Conservation (phyloP, 306 rosid genomes). For the Cicer arietinum region DNA sequence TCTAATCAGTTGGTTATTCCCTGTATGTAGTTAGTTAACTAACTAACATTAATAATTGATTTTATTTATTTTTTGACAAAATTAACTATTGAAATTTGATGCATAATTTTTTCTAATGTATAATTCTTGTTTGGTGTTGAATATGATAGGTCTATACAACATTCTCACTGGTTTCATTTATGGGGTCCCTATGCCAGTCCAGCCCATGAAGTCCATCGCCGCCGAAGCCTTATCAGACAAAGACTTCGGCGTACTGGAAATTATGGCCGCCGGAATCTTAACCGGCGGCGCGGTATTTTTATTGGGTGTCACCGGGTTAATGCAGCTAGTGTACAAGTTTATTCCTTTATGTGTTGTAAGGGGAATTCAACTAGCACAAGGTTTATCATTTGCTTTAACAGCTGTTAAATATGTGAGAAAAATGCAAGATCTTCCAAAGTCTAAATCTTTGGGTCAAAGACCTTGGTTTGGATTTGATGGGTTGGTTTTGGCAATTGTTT, state of each 20-base stretch:
- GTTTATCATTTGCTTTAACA: slow-evolving; percentile 69
- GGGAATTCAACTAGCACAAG: slow-evolving; percentile 78
- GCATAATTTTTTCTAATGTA: too few species aligned
- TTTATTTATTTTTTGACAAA: too few species aligned
- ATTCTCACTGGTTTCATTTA: slow-evolving; percentile 61
- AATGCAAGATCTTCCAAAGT: slow-evolving; percentile 54
- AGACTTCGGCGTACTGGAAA: slow-evolving; percentile 57
- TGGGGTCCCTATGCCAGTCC: slow-evolving; percentile 82
- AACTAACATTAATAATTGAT: too few species aligned
- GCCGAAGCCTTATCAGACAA: slow-evolving; percentile 58
- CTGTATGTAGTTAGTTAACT: too few species aligned
- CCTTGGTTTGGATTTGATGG: slow-evolving; percentile 77
- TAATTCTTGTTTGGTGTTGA: background rate
- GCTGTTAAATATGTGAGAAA: slow-evolving; percentile 62
- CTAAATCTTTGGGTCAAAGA: slow-evolving; percentile 51
- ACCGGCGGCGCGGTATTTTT: slow-evolving; percentile 55
- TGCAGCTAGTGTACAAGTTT: slow-evolving; percentile 56
- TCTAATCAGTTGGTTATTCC: too few species aligned
- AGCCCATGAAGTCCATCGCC: slow-evolving; percentile 80
- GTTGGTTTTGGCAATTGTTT: slow-evolving; percentile 58
- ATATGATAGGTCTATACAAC: slow-evolving; percentile 48
- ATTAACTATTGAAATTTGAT: too few species aligned
- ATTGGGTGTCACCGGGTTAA: slow-evolving; percentile 66
- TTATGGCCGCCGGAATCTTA: slow-evolving; percentile 69
- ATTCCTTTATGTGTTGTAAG: slow-evolving; percentile 65